Conservation (phyloP, 2,329 filamentous ascomycete species). For the Phyllosticta citribraziliensis region DNA sequence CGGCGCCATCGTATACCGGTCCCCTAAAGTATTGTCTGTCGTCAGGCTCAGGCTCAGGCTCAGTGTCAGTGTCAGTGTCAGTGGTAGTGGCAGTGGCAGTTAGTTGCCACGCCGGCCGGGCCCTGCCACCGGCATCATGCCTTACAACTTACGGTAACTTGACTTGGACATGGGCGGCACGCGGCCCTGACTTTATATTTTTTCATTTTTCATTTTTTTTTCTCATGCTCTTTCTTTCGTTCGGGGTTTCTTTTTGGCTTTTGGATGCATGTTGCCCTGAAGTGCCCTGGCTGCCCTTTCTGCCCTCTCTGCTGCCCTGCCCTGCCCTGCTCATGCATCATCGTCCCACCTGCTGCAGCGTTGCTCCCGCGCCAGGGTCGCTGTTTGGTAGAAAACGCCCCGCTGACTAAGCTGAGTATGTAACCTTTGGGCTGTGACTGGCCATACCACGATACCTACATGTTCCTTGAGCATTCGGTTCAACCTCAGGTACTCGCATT, state of each 20-base stretch:
- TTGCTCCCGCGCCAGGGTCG: neutral
- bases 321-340: neutral
- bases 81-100: neutral
- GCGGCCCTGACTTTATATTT: neutral
- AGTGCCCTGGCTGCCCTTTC: neutral
- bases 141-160: too few relatives aligned
- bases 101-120: neutral
- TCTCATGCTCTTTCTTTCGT: too few relatives aligned
- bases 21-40: too few relatives aligned
- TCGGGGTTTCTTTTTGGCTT: neutral
- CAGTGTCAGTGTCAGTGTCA: neutral
- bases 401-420: neutral
- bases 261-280: neutral
- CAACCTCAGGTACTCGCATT: too few relatives aligned
- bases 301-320: too few relatives aligned
- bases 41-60: neutral
- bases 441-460: too few relatives aligned
- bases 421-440: neutral
- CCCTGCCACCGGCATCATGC: neutral
- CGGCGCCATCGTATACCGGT: too few relatives aligned
- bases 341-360: neutral
- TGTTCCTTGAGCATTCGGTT: too few relatives aligned
- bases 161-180: too few relatives aligned
- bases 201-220: too few relatives aligned
- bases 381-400: neutral